Evolutionary conservation across 345 rosid species (phyloP), one percentile per base, ranked within the genome.

Genomic region (Populus davidiana): DNA sequence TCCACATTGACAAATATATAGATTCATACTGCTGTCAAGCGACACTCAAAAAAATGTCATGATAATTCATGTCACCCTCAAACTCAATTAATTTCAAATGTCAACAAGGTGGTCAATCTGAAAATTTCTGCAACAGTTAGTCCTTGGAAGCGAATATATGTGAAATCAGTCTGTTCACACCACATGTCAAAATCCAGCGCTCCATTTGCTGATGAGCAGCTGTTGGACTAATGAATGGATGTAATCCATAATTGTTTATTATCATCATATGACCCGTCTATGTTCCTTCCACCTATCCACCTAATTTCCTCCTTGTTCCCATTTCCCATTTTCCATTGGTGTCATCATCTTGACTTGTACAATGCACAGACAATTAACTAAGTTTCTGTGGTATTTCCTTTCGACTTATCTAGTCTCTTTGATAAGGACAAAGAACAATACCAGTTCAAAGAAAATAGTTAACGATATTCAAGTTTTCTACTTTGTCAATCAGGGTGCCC

Each of bases 251-350:
- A 52, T 75, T 43, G 77, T 64, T 67, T 44, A 67, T 75, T 66
- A 74, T 47, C 52, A 38, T n/a, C 77, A 12, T 39, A 41, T 10
- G 62, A 65, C 12, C 8, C 18, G 77, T 68, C 69, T 35, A 21
- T 10, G 49, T 81, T 80, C 82, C 69, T 81, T 80, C 82, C 69
- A 72, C 71, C 33, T 54, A 14, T 76, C 71, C 74, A 84, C 80
- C 85, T 62, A 81, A 72, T 62, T 39, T 39, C 25, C 25, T 8
- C 61, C 25, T 21, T 7, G 50, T 67, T 66, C 43, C 59, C 62
- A 70, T 52, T 67, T 52, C 63, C 0, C 33, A 36, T 14, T 54
- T 36, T n/a, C 69, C 33, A 47, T 29, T 50, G 35, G 16, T 62
- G 25, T 39, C 36, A 70, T 70, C 65, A 54, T 81, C 82, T 75